phyloP scores from a whole-genome alignment of 345 rosid species.

The Mercurialis annua region DNA sequence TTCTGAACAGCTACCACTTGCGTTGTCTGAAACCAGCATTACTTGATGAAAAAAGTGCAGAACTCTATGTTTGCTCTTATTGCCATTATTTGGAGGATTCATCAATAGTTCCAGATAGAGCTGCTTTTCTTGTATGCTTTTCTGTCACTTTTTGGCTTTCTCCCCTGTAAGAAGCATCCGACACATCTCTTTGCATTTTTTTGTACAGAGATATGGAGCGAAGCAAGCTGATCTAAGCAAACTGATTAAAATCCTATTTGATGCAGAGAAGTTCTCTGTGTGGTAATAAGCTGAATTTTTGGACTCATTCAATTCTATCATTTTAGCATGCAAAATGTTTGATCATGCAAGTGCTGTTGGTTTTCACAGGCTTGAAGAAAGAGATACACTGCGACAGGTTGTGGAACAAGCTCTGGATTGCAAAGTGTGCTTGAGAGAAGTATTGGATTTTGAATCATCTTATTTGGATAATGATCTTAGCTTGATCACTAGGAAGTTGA shows the following conservation, averaged over 20 bases:
- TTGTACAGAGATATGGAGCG: slow-evolving; percentile 37
- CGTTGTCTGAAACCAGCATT: slow-evolving; percentile 39
- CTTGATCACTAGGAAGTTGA: slow-evolving; percentile 36
- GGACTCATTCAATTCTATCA: not conserved
- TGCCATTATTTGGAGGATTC: slow-evolving; percentile 36
- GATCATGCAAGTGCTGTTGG: slow-evolving; percentile 7
- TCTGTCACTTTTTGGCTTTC: slow-evolving; percentile 1
- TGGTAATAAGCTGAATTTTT: slow-evolving; percentile 35
- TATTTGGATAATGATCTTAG: slow-evolving; percentile 37
- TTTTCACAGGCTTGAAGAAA: slow-evolving; percentile 55
- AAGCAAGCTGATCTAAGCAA: slow-evolving; percentile 35
- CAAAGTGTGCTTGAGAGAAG: slow-evolving; percentile 40
- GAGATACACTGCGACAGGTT: slow-evolving; percentile 35
- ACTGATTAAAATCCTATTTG: slow-evolving; percentile 39
- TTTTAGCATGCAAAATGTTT: not conserved
- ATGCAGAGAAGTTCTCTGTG: slow-evolving; percentile 38
- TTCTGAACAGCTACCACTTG: slow-evolving; percentile 55
- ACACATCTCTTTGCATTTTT: slow-evolving; percentile 19
- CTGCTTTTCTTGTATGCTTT: slow-evolving; percentile 40
- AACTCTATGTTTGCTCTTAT: slow-evolving; percentile 40
- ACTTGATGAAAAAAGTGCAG: slow-evolving; percentile 21
- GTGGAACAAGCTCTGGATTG: slow-evolving; percentile 46
- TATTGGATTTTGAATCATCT: slow-evolving; percentile 37
- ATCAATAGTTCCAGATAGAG: slow-evolving; percentile 24
- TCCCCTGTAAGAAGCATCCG: slow-evolving; percentile 15